Evolutionary conservation across 108 stramenopile species (phyloP), one percentile per base, ranked within the genome.

Genomic region (Pseudonitzschia delicatissima): DNA sequence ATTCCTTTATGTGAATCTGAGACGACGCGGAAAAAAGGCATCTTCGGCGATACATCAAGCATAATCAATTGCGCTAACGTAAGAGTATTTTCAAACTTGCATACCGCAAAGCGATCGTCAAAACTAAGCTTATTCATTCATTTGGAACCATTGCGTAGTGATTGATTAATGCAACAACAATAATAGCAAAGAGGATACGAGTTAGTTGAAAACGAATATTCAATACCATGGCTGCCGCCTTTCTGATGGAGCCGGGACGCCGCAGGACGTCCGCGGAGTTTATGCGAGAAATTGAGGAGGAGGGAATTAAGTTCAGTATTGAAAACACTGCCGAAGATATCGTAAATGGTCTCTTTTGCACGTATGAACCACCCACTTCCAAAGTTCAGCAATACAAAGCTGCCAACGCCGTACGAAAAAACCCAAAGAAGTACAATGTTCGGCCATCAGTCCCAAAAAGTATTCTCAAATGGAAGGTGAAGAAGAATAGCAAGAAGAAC

Each of bases 271-370:
- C 42, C 17, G 47, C 20, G 17, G 47, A 48, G 6, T 48, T 44
- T 44, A 44, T 48, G 21, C 2, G 17, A 23, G 47, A 48, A 21
- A 6, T 17, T 8, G 47, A 48, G 23, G 47, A 48, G 20, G 47
- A 48, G 2, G 47, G 47, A 31, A n/a, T 55, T 4, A 34, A 55
- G 11, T 55, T 61, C 1, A 61, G 32, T 23, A 23, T 82, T 1
- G 80, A 82, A 28, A 71, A 82, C 57, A 67, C 68, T 3, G 67
- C 80, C 5, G 80, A 82, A 64, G 80, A 82, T 47, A 51, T 82
- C 8, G 36, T 82, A 11, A 82, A 76, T 68, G 76, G 76, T 4
- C 34, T 82, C 21, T 77, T 82, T 45, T 82, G 80, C 40, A 72
- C 72, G 21, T 82, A 82, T 45, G 80, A 82, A 28, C 80, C 80